Evolutionary conservation across 192 early-diverging fungal species (phyloP), one percentile per base, ranked within the genome.

Genomic region (Backusella mclennaniae): DNA sequence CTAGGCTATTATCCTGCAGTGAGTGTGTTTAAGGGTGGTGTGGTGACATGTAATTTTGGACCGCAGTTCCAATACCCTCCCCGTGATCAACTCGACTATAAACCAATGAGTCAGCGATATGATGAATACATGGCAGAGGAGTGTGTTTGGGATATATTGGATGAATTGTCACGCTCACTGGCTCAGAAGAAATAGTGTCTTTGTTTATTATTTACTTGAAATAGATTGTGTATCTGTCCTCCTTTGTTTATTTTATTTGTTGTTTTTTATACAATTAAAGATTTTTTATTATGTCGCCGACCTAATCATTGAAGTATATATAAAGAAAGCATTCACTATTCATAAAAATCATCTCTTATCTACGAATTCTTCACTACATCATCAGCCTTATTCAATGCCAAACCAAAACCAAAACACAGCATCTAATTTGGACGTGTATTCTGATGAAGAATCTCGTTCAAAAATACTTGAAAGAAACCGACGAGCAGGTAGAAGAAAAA

Each of bases 1-100:
- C 72, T 87, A 5, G 91, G 91, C 0, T 92, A 92, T 76, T 92
- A 90, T 69, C 91, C 91, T 6, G 82, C 82, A 3, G 85, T 92
- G 23, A 88, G 87, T 46, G 86, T 91, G 19, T 92, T 86, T 74
- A 77, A 86, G 53, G 89, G 90, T 44, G 91, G 88, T 15, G 82
- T 85, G 1, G 89, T 88, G 5, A 89, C 87, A 0, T 82, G 86
- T 70, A 91, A 92, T 69, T 89, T 90, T 79, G 91, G 91, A 5
- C 91, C 91, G 2, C 68, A 89, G 17, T 91, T 92, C 71, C 71
- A 75, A 69, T 89, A 82, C 66, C 90, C 90, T 2, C 91, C 90
- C 2, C 67, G 77, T 15, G 72, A 75, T 23, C 15, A 67, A 5
- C 73, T 79, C 38, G 56, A 73, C 6, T 92, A 87, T 87, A 74